These are phyloP conservation scores for Heimioporus sp. DNA, from an alignment of 768 basidiomycete genomes.

Conservation along the genomic window DNA sequence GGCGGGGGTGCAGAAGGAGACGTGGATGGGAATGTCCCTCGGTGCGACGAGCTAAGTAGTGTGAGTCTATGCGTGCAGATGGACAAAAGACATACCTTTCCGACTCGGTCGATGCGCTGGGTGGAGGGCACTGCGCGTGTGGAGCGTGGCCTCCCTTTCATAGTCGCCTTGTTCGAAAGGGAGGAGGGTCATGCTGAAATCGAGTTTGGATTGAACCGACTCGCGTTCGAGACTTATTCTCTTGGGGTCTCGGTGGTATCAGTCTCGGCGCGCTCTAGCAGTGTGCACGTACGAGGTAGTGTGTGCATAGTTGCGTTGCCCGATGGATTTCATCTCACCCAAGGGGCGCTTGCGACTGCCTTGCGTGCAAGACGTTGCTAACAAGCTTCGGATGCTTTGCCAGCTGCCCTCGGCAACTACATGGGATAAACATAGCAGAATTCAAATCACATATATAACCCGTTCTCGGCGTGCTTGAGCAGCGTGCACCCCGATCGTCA, in stretches of 20 bases:
- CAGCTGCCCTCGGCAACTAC: no score
- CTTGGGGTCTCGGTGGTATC: conserved; percentile 31
- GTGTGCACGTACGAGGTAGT: conserved; percentile 93
- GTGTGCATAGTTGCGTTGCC: conserved; percentile 83
- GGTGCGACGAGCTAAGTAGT: conserved; percentile 59
- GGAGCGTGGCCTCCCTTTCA: conserved; percentile 74
- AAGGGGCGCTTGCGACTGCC: no score
- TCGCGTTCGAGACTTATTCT: conserved; percentile 58
- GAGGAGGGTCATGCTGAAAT: conserved; percentile 77
- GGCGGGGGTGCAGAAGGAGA: conserved; percentile 77
- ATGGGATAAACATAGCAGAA: no score
- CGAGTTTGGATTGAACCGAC: conserved; percentile 72
- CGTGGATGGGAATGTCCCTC: conserved; percentile 85
- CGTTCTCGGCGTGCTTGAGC: no score
- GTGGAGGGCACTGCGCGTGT: conserved; percentile 65
- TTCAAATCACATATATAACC: no score
- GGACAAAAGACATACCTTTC: conserved; percentile 48
- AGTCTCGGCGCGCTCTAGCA: conserved; percentile 64
- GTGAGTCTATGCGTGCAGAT: background rate
- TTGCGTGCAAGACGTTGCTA: no score
- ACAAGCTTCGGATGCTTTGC: no score
- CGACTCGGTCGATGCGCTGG: conserved; percentile 75
- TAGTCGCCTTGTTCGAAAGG: conserved; percentile 70
- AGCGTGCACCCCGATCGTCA: no score
- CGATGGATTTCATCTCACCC: conserved; percentile 50